Base-by-base conservation (phyloP, 2,329 filamentous ascomycete genomes). In the Paecilomyces niveus region DNA sequence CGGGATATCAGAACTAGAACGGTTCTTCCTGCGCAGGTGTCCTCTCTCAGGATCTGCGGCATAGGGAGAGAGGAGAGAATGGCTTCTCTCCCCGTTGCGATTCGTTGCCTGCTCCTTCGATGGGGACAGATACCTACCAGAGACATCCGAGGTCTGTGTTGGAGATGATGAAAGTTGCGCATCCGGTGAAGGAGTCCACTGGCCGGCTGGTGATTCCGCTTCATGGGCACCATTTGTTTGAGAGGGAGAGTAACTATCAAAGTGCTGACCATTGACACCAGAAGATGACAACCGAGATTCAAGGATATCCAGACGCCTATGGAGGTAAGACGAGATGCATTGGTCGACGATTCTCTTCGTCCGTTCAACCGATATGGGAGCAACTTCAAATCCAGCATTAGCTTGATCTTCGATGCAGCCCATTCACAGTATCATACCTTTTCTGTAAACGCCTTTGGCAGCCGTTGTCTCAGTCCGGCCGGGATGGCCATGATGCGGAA, bases 301-400 rank as follows among this genome's bases (percentile, higher is more conserved):
- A 24, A 65, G 63, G 7, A 60, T 62, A 59, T 71, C 65, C 57
- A 78, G 66, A 49, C 78, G 66, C 54, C 70, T 69, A 49, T 74
- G 70, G 18, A 85, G 69, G 64, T 85, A 84, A 45, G 76, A 71
- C 33, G 76, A 74, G 22, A 85, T 67, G 64, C 82, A 85, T 54
- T 73, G 74, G 60, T 84, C 81, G 57, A 85, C 80, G 59, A 91
- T 77, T 29, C 75, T 70, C 64, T 76, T 81, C 9, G 86, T 88
- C 62, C 81, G 79, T 54, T 85, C 82, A 29, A 86, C 65, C 5
- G 87, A 88, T 58, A 90, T 73, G 8, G 78, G 77, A 33, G 74
- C 62, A 51, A 73, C 78, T 78, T 56, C 58, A 62, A 55, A 53
- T 35, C 55, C 4, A 29, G 26, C 56, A 56, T 50, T 55, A 61